Base-by-base conservation (phyloP, 768 basidiomycete species). In the Gloeopeniophorella convolvens region DNA sequence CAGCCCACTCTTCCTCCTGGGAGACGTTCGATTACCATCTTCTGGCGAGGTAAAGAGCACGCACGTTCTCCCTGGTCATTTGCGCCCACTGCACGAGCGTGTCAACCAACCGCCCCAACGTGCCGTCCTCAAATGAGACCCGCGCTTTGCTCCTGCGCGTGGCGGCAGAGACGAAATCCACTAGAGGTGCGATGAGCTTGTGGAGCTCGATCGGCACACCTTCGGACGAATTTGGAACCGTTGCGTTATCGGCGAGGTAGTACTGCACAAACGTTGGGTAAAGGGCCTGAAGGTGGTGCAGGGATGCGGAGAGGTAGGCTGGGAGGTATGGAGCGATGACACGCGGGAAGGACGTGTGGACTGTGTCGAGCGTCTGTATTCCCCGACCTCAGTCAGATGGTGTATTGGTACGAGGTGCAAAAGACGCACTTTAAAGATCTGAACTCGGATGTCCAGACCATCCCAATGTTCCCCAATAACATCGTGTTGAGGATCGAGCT, bases 1-100 rank as follows among this genome's bases (percentile, higher is more conserved):
- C 79, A 2, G 81, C 78, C 95, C 95, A 98, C 13, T 80, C 85
- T 26, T 93, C 90, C 62, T 93, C 92, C 92, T 97, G 54, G 11
- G 39, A 34, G 18, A 26, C 24, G 32, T 42, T 33, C 24, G 23
- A 50, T 46, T 42, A 11, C 34, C 35, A 50, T 27, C 45, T 46
- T 26, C 49, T 8, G n/a, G 18, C 32, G 16, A 35, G 13, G 20
- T 49, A 18, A 16, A 9, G 3, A 5, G 18, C 6, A 68, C 82
- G 52, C 62, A 92, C 93, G 62, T 97, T 89, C 50, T 95, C 90
- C 13, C 79, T 74, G 0, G 92, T 92, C 76, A 99, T 94, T 63
- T 93, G 90, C 12, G 79, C 73, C 66, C 84, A 89, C 18, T 72
- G 76, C 53, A 94, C 78, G 2, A 88, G 70, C 3, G 71, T 69